Base-by-base conservation (phyloP, 2,329 filamentous ascomycete species). In the Exophiala spinifera region DNA sequence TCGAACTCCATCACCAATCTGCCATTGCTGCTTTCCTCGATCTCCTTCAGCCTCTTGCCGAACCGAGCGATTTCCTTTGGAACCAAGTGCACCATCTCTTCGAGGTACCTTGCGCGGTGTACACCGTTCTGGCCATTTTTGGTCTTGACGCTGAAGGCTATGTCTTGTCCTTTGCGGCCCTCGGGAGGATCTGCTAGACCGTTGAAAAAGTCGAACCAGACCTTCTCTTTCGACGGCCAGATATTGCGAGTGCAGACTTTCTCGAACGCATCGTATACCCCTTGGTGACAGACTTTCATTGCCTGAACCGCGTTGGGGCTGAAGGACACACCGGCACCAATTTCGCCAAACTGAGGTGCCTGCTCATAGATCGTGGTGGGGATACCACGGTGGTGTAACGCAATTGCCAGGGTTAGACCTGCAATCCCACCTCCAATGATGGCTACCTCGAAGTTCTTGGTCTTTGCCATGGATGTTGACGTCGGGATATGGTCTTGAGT, bases 191-290 rank as follows among this genome's bases (percentile, higher is more conserved):
- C 49, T 40, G 64, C 61, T 21, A 67, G 65, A 5, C 69, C 73
- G 52, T 73, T 65, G 1, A 69, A 66, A 47, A 70, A 76, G 47
- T 74, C 70, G 53, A 77, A 76, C 70, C 70, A 77, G 13, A 71
- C 63, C 4, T 69, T 59, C 48, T 64, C 49, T 61, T 74, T 73
- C 15, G 53, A 60, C 1, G 63, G 58, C 64, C 65, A 70, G 8
- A 51, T 53, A 49, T 65, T 68, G 46, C 48, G 49, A 8, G 67
- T 67, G 33, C 59, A 61, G 19, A 61, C 55, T 28, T 69, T 72
- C 40, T 72, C 63, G 60, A 77, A 79, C 1, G 70, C 72, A 11
- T 67, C 60, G 48, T 66, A 63, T 51, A 77, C 65, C 28, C 69
- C 72, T 21, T 37, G 25, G 20, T 49, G 44, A 3, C 49, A 20